Evolutionary conservation across 352 stramenopile species (phyloP), one percentile per base, ranked within the genome.

Genomic region (Globisporangium ultimum): DNA sequence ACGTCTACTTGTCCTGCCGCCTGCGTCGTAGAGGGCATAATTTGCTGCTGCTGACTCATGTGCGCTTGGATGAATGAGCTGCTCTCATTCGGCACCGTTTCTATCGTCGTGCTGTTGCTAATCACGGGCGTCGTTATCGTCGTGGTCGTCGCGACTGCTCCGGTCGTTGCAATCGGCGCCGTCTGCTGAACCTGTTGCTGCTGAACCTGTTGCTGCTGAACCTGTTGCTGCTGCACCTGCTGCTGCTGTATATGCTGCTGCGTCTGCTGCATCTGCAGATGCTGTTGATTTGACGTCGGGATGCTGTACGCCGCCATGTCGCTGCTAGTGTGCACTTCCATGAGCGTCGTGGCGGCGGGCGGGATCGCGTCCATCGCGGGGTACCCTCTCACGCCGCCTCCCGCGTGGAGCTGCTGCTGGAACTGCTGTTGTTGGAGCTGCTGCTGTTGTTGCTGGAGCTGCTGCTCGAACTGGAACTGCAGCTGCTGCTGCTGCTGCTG

Each of bases 391-490:
- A 34, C 49, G 24, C 41, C 48, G 34, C 24, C 49, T 10, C 43
- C 52, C 8, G 28, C 28, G 43, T 63, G 58, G 48, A 69, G 34
- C 42, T 61, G 47, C 18, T 52, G 20, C 47, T 52, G 47, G 18
- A 34, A 34, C 21, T 52, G 47, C 13, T 52, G 47, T n/a, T 51
- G 54, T 12, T 55, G 48, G 15, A 40, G 41, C 43, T 67, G 61
- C 11, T 59, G 55, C 51, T 60, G 59, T 18, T 66, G 59, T 18
- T 59, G 42, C 48, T 66, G 50, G 14, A 59, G 49, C 20, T 59
- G 61, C 55, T 67, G 61, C 49, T 67, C 55, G 52, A 67, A 67
- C 49, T 69, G 56, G 58, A 66, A 62, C 63, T 69, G 63, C 24
- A 66, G 55, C 52, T 68, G 62, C 11, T 68, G 50, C 28, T 68